phyloP scores from a whole-genome alignment of 768 basidiomycete species.

The Mycena alexandri region DNA sequence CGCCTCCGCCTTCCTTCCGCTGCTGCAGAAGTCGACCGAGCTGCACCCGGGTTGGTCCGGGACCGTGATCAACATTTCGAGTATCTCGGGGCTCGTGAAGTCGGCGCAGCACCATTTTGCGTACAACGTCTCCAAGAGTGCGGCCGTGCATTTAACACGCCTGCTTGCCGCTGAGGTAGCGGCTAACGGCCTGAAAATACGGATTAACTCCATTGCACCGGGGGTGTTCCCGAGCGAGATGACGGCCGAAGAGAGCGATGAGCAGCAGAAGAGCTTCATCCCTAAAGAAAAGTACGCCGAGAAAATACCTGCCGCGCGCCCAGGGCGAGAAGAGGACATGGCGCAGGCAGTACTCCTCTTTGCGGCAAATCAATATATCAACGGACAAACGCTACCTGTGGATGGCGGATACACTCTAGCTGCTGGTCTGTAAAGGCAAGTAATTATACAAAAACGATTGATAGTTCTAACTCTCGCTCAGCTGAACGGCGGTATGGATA shows the following conservation, averaged over 20 bases:
- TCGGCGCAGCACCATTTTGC: constrained; percentile 39
- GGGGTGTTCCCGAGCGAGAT: constrained; percentile 44
- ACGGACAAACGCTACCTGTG: constrained; percentile 14
- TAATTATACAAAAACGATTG: no score
- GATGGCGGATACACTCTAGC: constrained; percentile 15
- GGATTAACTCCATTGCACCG: constrained; percentile 46
- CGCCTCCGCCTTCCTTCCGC: constrained; percentile 44
- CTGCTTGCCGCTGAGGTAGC: constrained; percentile 45
- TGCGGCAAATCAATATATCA: constrained; percentile 21
- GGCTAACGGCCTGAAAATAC: constrained; percentile 30
- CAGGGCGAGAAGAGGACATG: constrained; percentile 20
- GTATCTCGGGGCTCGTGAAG: constrained; percentile 11
- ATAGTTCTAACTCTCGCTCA: no score
- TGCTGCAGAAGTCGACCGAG: constrained; percentile 42
- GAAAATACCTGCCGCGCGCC: constrained; percentile 1
- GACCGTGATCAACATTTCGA: constrained; percentile 44
- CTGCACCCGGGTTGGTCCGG: constrained; percentile 32
- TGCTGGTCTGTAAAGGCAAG: no score
- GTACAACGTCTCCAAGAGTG: constrained; percentile 47
- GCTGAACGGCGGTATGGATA: no score
- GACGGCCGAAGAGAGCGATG: constrained; percentile 27
- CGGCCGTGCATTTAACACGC: constrained; percentile 43
- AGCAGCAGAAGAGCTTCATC: constrained; percentile 27
- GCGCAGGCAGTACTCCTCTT: constrained; percentile 17
- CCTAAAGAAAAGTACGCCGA: constrained; percentile 4